Base-by-base conservation (phyloP, 306 rosid species). In the Acacia confusa region DNA sequence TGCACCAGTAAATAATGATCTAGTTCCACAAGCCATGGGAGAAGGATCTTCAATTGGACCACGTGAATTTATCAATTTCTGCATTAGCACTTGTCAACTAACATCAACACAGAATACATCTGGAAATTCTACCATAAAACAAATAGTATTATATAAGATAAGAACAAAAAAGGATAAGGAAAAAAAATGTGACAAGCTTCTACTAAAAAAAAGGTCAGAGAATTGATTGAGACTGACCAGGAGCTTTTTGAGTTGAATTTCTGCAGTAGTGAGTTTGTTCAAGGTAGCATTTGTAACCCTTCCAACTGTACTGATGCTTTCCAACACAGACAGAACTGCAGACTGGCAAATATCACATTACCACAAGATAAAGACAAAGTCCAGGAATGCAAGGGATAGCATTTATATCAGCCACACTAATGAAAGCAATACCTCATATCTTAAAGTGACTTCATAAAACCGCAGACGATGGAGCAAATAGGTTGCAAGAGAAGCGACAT, bases 31-130 rank as follows among this genome's bases (percentile, higher is more conserved):
- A 34, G 90, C 94, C 81, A 89, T 81, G 4, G 92, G 98, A 81
- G 99, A 93, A 85, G 99, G 99, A 88, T 95, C 99, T 88, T 95
- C 97, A 88, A 89, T 91, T 67, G 93, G 98, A 86, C 93, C 97
- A 77, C 88, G 88, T 74, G 93, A 91, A 80, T 88, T 93, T 80
- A 95, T 88, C 94, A 92, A 92, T 80, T 88, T 93, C 99, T 95
- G 98, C 93, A 93, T 79, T 67, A 81, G 83, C 74, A 85, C 85
- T 86, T 83, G 87, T 87, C 90, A 90, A 72, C 75, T 80, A 87
- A 75, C 70, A 85, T 69, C 72, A 86, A 81, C 81, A 64, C 72
- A 78, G 76, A 81, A 80, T 50, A 5, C 55, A 70, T 47, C 25
- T 36, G 36, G 58, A 86, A 74, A 81, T 34, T 63, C 30, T 28